These are phyloP conservation scores for Mollisia scopiformis DNA, from an alignment of 2,329 filamentous ascomycete species.

Conservation along the genomic window DNA sequence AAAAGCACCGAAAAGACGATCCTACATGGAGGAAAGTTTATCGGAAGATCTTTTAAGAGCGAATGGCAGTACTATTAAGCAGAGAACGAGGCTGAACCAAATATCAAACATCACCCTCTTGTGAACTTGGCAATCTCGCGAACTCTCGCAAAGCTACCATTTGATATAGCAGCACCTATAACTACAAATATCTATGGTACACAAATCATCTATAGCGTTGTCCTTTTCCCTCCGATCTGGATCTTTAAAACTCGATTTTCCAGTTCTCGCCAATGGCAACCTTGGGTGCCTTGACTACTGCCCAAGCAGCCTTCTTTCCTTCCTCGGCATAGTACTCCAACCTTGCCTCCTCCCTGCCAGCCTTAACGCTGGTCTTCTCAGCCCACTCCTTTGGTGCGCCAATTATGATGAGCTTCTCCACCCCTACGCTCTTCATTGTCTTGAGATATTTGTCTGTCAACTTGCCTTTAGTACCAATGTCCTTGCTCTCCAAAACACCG, in stretches of 20 bases:
- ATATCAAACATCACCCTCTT: background rate
- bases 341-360: constrained; percentile 58
- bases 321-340: constrained; percentile 60
- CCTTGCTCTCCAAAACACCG: constrained; percentile 67
- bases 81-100: background rate
- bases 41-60: too few species aligned
- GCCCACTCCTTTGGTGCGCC: constrained; percentile 77
- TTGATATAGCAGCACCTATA: background rate
- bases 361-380: constrained; percentile 60
- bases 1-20: too few species aligned
- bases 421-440: constrained; percentile 73
- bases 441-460: constrained; percentile 77
- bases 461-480: constrained; percentile 60
- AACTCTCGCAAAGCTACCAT: background rate
- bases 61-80: background rate
- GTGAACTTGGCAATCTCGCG: background rate
- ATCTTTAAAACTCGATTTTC: constrained; percentile 44
- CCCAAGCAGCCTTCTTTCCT: constrained; percentile 61
- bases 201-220: constrained; percentile 30
- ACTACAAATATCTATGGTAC: background rate
- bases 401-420: constrained; percentile 85
- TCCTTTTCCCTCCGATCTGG: constrained; percentile 27
- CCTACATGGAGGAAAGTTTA: too few species aligned
- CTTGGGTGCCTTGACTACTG: constrained; percentile 64
- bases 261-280: constrained; percentile 66